Base-by-base conservation (phyloP, 1,284 basidiomycete species). In the Malassezia japonica region DNA sequence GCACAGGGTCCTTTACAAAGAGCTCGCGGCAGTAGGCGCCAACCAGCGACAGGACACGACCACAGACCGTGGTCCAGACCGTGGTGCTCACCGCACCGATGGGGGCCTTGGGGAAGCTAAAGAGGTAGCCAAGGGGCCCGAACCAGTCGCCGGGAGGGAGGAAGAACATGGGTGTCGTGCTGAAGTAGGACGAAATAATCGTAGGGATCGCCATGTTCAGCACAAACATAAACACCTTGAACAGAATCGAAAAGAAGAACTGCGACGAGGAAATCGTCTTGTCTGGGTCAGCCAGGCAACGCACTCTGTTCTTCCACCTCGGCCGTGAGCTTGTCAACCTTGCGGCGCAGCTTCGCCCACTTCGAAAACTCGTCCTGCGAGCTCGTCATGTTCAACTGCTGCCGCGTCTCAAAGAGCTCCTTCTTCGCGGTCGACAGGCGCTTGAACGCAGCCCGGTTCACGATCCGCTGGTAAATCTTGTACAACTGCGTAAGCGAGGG, bases 301-400 rank as follows among this genome's bases (percentile, higher is more conserved):
- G 29, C 20, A 73, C 68, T 96, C 59, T 86, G 78, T 74, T 83
- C 85, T 76, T 98, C 92, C n/a, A 98, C 78, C 43, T 96, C 88
- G 25, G 82, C 81, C n/a, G 94, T 74, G 5, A 85, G 85, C 75
- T 94, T 95, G 76, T 99, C 94, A 28, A 95, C 82, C 61, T 81
- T 86, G 58, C 94, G 76, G 65, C 86, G 78, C 64, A 98, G 76
- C 76, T 90, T 92, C 37, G 92, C 92, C 94, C 94, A 98, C 76
- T 90, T 96, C 15, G 91, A 87, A 74, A 99, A 98, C 72, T 98
- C 86, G 71, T 96, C 92, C 73, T 98, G 92, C 12, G 88, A 86
- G 64, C 86, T 89, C 25, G 91, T 98, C 67, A 83, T 82, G 52
- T 84, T 75, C 8, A 98, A 80, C 72, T 95, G 86, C 32, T 85